A percentile compares a stretch with the other conserved stretches of the same genome.
Evolutionary conservation across 2,329 filamentous ascomycete genomes (phyloP).

Genomic region (Bipolaris zeicola): DNA sequence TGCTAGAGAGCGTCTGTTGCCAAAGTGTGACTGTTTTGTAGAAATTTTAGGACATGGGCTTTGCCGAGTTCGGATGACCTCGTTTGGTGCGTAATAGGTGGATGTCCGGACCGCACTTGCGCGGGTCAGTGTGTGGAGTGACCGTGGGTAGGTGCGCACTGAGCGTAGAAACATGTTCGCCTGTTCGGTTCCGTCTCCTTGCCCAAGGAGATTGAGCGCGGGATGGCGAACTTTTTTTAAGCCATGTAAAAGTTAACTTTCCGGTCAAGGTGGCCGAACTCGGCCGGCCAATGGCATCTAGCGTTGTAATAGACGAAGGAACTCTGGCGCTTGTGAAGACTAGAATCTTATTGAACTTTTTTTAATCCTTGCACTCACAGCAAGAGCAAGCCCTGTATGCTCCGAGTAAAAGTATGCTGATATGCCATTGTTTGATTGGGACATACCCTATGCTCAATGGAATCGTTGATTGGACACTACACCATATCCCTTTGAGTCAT

Average conservation of each 20-base stretch:
- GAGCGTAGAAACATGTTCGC: constrained; percentile 27
- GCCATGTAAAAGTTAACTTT: constrained; percentile 16
- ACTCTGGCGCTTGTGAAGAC: background rate
- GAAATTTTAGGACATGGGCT: constrained; percentile 38
- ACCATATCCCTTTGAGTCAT: background rate
- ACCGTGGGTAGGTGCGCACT: constrained; percentile 23
- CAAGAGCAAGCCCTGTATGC: background rate
- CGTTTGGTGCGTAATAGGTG: constrained; percentile 20
- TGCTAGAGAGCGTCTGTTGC: constrained; percentile 24
- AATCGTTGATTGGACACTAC: background rate
- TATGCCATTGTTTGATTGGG: too few species aligned
- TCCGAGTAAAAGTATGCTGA: background rate
- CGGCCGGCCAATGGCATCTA: constrained; percentile 26
- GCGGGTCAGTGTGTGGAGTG: constrained; percentile 24
- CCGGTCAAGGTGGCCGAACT: constrained; percentile 25
- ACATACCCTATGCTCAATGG: background rate
- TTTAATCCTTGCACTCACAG: background rate
- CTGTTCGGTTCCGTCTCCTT: constrained; percentile 3
- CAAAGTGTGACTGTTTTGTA: constrained; percentile 26
- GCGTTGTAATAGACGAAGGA: constrained; percentile 16
- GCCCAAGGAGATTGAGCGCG: constrained; percentile 10
- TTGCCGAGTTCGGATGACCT: constrained; percentile 40
- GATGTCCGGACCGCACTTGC: constrained; percentile 27
- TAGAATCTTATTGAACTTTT: background rate
- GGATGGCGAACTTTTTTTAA: constrained; percentile 16